Evolutionary conservation across 768 basidiomycete species (phyloP).

Genomic region (Amanita polypyramis): DNA sequence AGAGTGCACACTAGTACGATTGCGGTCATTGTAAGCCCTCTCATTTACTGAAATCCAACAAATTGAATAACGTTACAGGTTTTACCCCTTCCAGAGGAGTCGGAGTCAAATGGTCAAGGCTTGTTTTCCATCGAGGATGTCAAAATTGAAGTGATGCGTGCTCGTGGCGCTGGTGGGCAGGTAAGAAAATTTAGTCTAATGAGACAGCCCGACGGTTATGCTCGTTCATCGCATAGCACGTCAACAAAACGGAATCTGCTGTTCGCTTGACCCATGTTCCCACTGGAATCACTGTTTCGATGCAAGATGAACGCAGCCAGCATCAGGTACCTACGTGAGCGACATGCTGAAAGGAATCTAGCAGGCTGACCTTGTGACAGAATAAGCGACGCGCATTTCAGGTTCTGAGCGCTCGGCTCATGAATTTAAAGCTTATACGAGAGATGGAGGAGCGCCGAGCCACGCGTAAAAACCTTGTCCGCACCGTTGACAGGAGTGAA

Average conservation of each 20-base stretch:
- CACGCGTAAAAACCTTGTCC: conserved; percentile 62
- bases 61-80: conserved; percentile 40
- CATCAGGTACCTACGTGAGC: conserved; percentile 54
- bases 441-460: conserved; percentile 66
- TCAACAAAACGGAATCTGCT: conserved; percentile 97
- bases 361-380: conserved; percentile 25
- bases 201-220: background rate
- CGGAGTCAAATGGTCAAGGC: conserved; percentile 37
- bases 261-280: conserved; percentile 90
- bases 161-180: conserved; percentile 95
- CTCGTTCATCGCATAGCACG: conserved; percentile 48
- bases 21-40: conserved; percentile 62
- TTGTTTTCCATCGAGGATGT: conserved; percentile 80
- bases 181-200: conserved; percentile 26
- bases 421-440: conserved; percentile 65
- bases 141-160: conserved; percentile 88
- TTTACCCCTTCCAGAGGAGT: conserved; percentile 67
- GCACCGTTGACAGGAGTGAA: conserved; percentile 79
- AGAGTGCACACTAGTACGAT: conserved; percentile 90
- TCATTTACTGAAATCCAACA: background rate
- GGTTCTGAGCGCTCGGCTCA: conserved; percentile 75
- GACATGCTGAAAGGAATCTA: background rate
- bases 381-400: conserved; percentile 92
- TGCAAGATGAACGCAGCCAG: conserved; percentile 97
- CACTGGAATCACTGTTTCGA: conserved; percentile 89